Percentiles rank a stretch among this genome's conserved stretches.
Evolutionary conservation across 202 grass and related monocot genomes (phyloP).

Genomic region (Panicum hallii): DNA sequence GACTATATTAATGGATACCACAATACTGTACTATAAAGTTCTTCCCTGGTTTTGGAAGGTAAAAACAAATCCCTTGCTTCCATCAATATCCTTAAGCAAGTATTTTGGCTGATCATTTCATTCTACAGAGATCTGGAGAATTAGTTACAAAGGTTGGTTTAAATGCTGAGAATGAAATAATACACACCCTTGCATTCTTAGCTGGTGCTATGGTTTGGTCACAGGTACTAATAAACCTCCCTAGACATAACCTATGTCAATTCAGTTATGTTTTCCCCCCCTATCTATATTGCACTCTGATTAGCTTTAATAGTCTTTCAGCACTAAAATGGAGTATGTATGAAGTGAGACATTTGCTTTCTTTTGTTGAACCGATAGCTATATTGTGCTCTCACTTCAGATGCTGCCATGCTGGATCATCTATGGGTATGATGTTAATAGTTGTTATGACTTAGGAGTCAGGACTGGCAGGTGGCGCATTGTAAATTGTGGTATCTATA

Average conservation of each 20-base stretch:
- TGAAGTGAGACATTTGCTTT: constrained; percentile 10
- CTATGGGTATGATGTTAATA: not conserved
- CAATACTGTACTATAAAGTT: constrained; percentile 85
- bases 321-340: constrained; percentile 11
- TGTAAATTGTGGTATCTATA: not conserved
- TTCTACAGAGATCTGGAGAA: constrained; percentile 72
- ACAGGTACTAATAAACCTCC: constrained; percentile 64
- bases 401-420: constrained; percentile 33
- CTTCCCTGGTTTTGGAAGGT: constrained; percentile 99
- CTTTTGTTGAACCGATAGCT: constrained; percentile 25
- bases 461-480: constrained; percentile 3
- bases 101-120: constrained; percentile 45
- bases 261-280: not conserved
- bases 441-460: not conserved
- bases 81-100: constrained; percentile 25
- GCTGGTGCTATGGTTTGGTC: constrained; percentile 96
- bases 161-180: constrained; percentile 89
- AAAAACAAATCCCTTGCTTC: constrained; percentile 47
- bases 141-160: constrained; percentile 64
- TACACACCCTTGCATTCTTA: constrained; percentile 95
- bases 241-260: constrained; percentile 2
- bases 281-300: constrained; percentile 6
- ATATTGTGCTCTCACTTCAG: constrained; percentile 4
- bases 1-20: constrained; percentile 87
- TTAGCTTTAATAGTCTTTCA: constrained; percentile 18